Percentiles rank a stretch among this genome's conserved stretches.
phyloP scores from a whole-genome alignment of 345 rosid genomes.

The Melaleuca alternifolia region DNA sequence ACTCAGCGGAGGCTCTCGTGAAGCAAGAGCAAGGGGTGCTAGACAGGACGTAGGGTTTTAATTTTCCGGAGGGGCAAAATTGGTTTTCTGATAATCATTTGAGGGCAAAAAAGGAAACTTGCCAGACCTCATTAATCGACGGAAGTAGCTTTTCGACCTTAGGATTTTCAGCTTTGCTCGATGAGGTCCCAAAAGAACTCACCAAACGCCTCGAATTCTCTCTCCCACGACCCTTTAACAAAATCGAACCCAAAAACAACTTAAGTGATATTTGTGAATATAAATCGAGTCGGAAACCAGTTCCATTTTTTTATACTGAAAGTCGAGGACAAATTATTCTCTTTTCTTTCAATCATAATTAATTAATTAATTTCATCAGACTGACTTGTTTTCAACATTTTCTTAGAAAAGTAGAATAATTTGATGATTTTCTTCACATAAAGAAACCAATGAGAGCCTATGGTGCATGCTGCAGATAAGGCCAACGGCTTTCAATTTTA shows the following conservation, averaged over 20 bases:
- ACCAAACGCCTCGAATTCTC: too few relatives aligned
- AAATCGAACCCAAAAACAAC: too few relatives aligned
- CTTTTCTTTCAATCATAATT: rapidly evolving
- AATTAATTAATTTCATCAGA: neutral
- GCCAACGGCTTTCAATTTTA: neutral
- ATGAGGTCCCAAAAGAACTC: too few relatives aligned
- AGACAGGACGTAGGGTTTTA: too few relatives aligned
- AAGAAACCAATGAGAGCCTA: neutral
- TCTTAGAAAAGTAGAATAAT: neutral
- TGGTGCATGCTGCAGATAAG: neutral
- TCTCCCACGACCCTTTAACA: too few relatives aligned
- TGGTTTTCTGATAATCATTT: neutral
- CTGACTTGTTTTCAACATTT: neutral
- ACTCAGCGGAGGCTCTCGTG: neutral
- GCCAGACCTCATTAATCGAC: neutral
- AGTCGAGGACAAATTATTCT: too few relatives aligned
- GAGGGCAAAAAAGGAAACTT: neutral
- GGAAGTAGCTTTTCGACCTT: too few relatives aligned
- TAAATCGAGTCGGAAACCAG: rapidly evolving
- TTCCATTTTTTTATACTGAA: too few relatives aligned
- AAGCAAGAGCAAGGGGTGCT: neutral
- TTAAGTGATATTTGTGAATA: too few relatives aligned
- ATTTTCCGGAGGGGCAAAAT: neutral
- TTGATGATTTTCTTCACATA: too few relatives aligned
- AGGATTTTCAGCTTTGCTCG: too few relatives aligned